Base-by-base conservation (phyloP, 805 yeast genomes). In the Saccharomycopsis lassenensis region DNA sequence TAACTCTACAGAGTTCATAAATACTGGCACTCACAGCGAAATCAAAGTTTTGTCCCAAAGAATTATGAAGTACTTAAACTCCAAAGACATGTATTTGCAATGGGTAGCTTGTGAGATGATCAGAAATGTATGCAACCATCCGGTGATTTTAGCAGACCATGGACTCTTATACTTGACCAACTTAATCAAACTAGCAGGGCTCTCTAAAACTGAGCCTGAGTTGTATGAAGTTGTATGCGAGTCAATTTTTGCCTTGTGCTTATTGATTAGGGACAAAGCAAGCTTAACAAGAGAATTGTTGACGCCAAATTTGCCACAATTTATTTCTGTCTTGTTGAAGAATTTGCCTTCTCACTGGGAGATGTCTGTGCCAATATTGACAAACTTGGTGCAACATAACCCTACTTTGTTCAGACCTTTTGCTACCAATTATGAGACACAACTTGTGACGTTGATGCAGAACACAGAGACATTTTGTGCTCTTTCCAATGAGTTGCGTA, bases 401-500 rank as follows among this genome's bases (percentile, higher is more conserved):
- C 69, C 93, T 1, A 81, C 91, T 1, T 79, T 93, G 2, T 82
- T 83, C 51, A 71, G 87, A 54, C 94, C 94, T 10, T 77, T 66
- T 57, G 79, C 78, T 4, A 68, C 73, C 40, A 77, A 74, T 47
- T 72, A 70, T 45, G 74, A 75, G 47, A 54, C 51, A 8, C 66
- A 61, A 21, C 55, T 76, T 21, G 40, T 59, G 7, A 46, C 45
- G 4, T 50, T 70, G 40, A 54, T 65, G 25, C 50, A 41, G 25
- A 52, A 48, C 37, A 57, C 52, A 15, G 26, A 28, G 49, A n/a
- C n/a, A n/a, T 67, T 58, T 47, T 50, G 51, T 11, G 59, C 52
- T 32, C 61, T 66, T 42, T 67, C 71, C 21, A 24, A 36, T 0
- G 39, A 47, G 0, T 56, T 76, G 31, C 65, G 69, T 47, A 36